Conservation (phyloP, 345 rosid species). For the Garcia nutans region DNA sequence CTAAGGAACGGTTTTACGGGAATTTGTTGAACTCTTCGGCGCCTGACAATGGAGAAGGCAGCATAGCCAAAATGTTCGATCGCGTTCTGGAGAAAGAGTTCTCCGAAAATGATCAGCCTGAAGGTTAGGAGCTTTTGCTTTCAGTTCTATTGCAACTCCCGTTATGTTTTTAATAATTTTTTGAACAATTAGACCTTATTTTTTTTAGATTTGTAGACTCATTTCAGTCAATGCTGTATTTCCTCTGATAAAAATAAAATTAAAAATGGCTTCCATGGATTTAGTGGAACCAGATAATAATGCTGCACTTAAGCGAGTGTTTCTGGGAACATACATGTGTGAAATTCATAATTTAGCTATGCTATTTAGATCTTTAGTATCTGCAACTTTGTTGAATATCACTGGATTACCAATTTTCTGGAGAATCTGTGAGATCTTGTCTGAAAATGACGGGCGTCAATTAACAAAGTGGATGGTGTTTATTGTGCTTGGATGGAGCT, state of each 20-base stretch:
- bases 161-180: background rate
- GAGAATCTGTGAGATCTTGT: background rate
- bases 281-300: background rate
- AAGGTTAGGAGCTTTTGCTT: conserved; percentile 47
- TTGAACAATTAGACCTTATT: background rate
- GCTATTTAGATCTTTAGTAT: background rate
- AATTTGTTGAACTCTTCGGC: conserved; percentile 67
- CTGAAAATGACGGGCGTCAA: background rate
- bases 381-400: background rate
- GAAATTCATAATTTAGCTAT: background rate
- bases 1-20: conserved; percentile 88
- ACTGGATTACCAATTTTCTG: background rate
- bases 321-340: background rate
- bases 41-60: conserved; percentile 62
- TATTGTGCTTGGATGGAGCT: background rate
- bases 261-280: background rate
- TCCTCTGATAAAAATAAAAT: background rate
- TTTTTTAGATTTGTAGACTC: background rate
- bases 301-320: background rate
- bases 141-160: background rate
- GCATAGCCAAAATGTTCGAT: conserved; percentile 92
- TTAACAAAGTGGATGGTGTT: background rate
- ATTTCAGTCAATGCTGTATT: background rate
- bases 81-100: conserved; percentile 92
- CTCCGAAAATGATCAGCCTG: conserved; percentile 84